Base-by-base conservation (phyloP, 805 yeast species). In the Ogataea siamensis region DNA sequence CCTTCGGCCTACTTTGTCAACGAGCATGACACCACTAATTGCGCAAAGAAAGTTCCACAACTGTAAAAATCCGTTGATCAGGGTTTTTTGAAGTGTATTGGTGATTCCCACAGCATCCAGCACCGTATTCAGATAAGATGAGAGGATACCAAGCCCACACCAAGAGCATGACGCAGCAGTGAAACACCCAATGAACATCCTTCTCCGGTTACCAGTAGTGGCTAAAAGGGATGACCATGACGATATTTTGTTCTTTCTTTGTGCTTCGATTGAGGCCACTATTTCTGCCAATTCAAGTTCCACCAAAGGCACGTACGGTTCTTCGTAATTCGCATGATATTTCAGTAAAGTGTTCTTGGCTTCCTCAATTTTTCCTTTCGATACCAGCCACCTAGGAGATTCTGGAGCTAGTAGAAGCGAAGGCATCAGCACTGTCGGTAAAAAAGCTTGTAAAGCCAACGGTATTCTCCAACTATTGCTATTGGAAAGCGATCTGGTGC, bases 31-130 rank as follows among this genome's bases (percentile, higher is more conserved):
- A 40, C 60, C 55, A 5, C 51, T 33, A 20, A 58, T 39, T 6
- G 66, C 56, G 39, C 57, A 47, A 29, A 60, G 52, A 44, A 68
- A 67, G 57, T 73, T 71, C 53, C 62, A 73, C 40, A 69, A 57
- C 67, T 66, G 70, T 40, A 75, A 61, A 38, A 68, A 65, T 34
- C 73, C 78, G 53, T 75, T 76, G 53, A 74, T 71, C 40, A 68
- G 55, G 36, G 74, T 65, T 54, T 76, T 75, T 34, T 58, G 55
- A 24, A 55, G 55, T 14, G 67, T 58, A 7, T 62, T 63, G 34
- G 74, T 73, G 50, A 75, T 69, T 40, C 82, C 81, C 53, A 76
- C 73, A 11, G 76, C 66, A 41, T 57, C 51, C 46, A 76, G 63
- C 12, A 77, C 80, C 66, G 19, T 50, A 32, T 19, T 62, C 40